A percentile compares a stretch with the other conserved stretches of the same genome.
These are phyloP conservation scores for Dissoconium aciculare DNA, from an alignment of 2,329 filamentous ascomycete species.

Conservation along the genomic window DNA sequence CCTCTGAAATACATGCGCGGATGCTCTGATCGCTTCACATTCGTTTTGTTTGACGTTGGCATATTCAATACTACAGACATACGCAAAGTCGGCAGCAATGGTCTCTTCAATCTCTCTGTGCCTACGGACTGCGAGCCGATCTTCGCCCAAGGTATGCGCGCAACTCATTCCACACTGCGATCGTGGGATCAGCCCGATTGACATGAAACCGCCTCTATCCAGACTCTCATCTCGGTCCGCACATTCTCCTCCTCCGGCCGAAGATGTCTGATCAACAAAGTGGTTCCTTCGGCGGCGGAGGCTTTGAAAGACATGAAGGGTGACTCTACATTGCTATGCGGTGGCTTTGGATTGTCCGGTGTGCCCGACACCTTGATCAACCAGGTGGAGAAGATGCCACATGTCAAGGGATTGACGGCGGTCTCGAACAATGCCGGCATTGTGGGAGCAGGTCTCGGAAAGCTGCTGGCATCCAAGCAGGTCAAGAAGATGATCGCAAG, in stretches of 20 bases:
- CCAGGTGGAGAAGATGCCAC: constrained; percentile 47
- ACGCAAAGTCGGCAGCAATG: no score
- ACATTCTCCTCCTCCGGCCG: constrained; percentile 14
- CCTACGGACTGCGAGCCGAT: constrained; percentile 10
- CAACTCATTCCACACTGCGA: neutral
- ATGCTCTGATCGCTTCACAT: no score
- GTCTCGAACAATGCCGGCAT: constrained; percentile 71
- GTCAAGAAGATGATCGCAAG: constrained; percentile 58
- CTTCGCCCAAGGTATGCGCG: no score
- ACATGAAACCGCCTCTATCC: constrained; percentile 8
- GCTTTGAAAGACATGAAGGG: constrained; percentile 58
- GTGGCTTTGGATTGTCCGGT: constrained; percentile 71
- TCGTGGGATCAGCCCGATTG: no score
- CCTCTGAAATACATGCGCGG: no score
- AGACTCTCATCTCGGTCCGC: constrained; percentile 12
- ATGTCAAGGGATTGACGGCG: constrained; percentile 47
- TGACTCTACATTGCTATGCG: constrained; percentile 56
- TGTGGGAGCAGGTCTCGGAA: constrained; percentile 53
- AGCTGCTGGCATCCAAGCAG: constrained; percentile 54
- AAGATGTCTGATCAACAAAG: constrained; percentile 16
- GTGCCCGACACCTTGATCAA: constrained; percentile 59
- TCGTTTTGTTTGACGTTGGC: no score
- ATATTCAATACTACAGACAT: no score
- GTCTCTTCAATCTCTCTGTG: constrained; percentile 10
- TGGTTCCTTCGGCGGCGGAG: constrained; percentile 40